phyloP scores from a whole-genome alignment of 805 yeast genomes.

The Hanseniaspora pseudoguilliermondii region DNA sequence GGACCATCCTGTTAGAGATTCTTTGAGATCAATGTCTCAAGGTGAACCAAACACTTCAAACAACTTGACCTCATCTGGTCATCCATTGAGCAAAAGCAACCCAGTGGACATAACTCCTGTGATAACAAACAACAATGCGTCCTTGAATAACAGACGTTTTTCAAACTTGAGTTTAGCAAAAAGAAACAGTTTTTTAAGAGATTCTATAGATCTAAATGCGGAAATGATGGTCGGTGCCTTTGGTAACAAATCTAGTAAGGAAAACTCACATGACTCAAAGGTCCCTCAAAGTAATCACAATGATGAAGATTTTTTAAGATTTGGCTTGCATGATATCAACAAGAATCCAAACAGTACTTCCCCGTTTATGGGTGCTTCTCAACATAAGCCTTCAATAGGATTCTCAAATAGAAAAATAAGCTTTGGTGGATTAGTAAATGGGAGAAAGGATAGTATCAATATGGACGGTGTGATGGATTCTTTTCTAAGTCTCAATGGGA shows the following conservation, averaged over 20 bases:
- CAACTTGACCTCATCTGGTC: neutral
- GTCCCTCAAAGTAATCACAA: neutral
- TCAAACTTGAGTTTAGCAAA: neutral
- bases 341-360: constrained; percentile 4
- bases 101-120: neutral
- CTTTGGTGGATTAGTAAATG: constrained; percentile 7
- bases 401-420: constrained; percentile 7
- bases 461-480: constrained; percentile 13
- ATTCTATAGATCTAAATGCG: constrained; percentile 11
- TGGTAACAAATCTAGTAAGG: constrained; percentile 6
- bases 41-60: neutral
- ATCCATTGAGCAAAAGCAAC: neutral
- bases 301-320: constrained; percentile 9
- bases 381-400: neutral
- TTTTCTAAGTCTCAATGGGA: constrained; percentile 24
- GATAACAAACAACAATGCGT: neutral
- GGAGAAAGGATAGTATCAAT: constrained; percentile 10
- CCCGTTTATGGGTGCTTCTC: constrained; percentile 6
- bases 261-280: constrained; percentile 3
- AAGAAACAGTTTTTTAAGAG: constrained; percentile 9
- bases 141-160: neutral
- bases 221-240: constrained; percentile 11
- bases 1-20: constrained; percentile 9
- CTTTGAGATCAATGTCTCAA: constrained; percentile 4
- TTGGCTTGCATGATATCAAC: constrained; percentile 2